phyloP scores from a whole-genome alignment of 1,284 basidiomycete species.

The Boletus subluridellus region DNA sequence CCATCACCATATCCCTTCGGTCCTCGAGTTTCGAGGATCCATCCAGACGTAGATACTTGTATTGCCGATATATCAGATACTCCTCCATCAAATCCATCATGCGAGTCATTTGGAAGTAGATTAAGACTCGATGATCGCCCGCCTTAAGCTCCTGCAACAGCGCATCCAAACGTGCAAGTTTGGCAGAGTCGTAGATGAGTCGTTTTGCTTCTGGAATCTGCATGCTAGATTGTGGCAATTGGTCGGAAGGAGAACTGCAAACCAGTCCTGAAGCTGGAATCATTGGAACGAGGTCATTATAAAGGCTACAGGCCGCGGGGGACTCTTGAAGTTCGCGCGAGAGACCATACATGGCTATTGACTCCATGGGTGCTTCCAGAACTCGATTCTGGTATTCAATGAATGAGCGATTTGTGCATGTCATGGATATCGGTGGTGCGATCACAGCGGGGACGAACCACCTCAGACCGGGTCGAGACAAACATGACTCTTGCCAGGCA shows the following conservation, averaged over 20 bases:
- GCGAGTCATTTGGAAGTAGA: slow-evolving; percentile 99
- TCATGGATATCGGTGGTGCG: slow-evolving; percentile 78
- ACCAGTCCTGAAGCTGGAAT: slow-evolving; percentile 72
- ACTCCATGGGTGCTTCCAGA: slow-evolving; percentile 66
- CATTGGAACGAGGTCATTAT: slow-evolving; percentile 55
- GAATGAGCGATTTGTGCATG: slow-evolving; percentile 78
- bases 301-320: slow-evolving; percentile 49
- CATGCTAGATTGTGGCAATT: slow-evolving; percentile 84
- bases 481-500: slow-evolving; percentile 71
- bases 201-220: slow-evolving; percentile 94
- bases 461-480: slow-evolving; percentile 75
- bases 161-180: slow-evolving; percentile 87
- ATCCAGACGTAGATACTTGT: slow-evolving; percentile 95
- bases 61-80: slow-evolving; percentile 95
- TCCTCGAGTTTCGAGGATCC: slow-evolving; percentile 96
- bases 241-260: slow-evolving; percentile 62
- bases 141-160: slow-evolving; percentile 91
- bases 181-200: slow-evolving; percentile 95
- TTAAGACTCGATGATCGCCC: slow-evolving; percentile 89
- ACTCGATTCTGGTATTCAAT: slow-evolving; percentile 65
- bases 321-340: slow-evolving; percentile 68
- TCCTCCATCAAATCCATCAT: slow-evolving; percentile 99
- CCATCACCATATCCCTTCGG: slow-evolving; percentile 97
- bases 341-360: slow-evolving; percentile 82
- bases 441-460: slow-evolving; percentile 83